These are phyloP conservation scores for Phytopythium vexans DNA, from an alignment of 352 stramenopile species.

Conservation along the genomic window DNA sequence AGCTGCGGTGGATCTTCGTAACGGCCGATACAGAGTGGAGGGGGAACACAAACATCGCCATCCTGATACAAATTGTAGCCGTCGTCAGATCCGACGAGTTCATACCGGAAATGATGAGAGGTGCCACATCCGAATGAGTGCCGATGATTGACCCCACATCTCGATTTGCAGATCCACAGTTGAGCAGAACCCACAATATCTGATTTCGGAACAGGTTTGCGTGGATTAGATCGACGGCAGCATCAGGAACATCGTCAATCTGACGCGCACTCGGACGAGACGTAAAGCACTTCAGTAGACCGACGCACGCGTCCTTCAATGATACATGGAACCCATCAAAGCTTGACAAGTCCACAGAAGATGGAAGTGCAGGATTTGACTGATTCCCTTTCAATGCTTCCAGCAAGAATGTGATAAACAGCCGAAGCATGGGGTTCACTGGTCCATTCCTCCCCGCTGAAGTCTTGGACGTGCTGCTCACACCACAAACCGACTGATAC, in stretches of 20 bases:
- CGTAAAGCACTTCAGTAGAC: constrained; percentile 61
- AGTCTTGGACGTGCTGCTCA: constrained; percentile 5
- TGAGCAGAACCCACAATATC: constrained; percentile 68
- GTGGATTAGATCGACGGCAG: constrained; percentile 22
- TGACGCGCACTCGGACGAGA: constrained; percentile 11
- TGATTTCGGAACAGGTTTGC: constrained; percentile 76
- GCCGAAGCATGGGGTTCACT: constrained; percentile 52
- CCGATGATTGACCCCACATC: constrained; percentile 67
- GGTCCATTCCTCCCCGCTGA: constrained; percentile 3
- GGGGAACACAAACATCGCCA: constrained; percentile 83
- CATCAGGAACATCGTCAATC: neutral
- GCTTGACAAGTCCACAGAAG: neutral
- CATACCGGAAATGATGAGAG: constrained; percentile 65
- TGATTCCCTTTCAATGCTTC: constrained; percentile 42
- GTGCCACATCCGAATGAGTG: constrained; percentile 44
- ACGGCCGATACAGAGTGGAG: constrained; percentile 71
- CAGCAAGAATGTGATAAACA: constrained; percentile 58
- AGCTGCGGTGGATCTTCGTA: constrained; percentile 56
- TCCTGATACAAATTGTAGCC: constrained; percentile 73
- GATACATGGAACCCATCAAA: constrained; percentile 13
- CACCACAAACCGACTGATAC: constrained; percentile 64
- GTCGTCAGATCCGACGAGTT: constrained; percentile 56
- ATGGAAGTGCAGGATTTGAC: neutral
- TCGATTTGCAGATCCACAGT: constrained; percentile 58
- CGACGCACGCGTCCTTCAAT: constrained; percentile 64